These are phyloP conservation scores for Hypoxylon crocopeplum DNA, from an alignment of 495 filamentous ascomycete species.

Conservation along the genomic window DNA sequence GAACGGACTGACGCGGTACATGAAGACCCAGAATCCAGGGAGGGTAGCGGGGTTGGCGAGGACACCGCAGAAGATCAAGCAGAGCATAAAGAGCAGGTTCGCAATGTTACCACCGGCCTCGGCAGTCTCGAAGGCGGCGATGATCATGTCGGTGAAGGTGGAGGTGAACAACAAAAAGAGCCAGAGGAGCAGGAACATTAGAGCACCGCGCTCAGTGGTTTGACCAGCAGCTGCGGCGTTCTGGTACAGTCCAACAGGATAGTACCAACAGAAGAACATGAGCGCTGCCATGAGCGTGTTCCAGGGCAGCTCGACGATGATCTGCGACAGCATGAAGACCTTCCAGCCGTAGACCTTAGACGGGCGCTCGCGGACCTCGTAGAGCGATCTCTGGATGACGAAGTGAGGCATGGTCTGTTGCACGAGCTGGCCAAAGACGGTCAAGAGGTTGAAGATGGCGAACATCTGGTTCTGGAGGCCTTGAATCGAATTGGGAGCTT, in stretches of 20 bases:
- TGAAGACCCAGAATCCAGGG: conserved; percentile 84
- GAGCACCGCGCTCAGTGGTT: conserved; percentile 64
- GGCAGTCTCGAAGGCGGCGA: conserved; percentile 70
- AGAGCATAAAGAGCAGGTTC: conserved; percentile 70
- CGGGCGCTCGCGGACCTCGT: conserved; percentile 85
- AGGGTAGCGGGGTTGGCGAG: conserved; percentile 67
- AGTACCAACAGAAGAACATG: conserved; percentile 80
- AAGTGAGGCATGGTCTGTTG: conserved; percentile 90
- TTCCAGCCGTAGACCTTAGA: conserved; percentile 85
- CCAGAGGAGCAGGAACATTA: conserved; percentile 71
- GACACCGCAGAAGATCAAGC: conserved; percentile 77
- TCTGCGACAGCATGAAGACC: conserved; percentile 81
- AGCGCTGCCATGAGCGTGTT: conserved; percentile 72
- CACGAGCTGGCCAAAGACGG: conserved; percentile 75
- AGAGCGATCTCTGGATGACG: conserved; percentile 76
- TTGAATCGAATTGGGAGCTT: conserved; percentile 70
- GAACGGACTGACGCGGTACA: conserved; percentile 80
- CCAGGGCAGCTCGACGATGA: conserved; percentile 79
- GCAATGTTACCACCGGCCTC: conserved; percentile 71
- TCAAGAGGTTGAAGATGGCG: conserved; percentile 81
- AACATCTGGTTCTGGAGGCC: conserved; percentile 91
- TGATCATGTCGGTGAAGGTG: conserved; percentile 72
- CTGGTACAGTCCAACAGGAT: conserved; percentile 75
- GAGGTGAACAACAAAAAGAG: conserved; percentile 73
- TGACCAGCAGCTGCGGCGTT: conserved; percentile 68